Base-by-base conservation (phyloP, 1,284 basidiomycete genomes). In the Bothia castanella region DNA sequence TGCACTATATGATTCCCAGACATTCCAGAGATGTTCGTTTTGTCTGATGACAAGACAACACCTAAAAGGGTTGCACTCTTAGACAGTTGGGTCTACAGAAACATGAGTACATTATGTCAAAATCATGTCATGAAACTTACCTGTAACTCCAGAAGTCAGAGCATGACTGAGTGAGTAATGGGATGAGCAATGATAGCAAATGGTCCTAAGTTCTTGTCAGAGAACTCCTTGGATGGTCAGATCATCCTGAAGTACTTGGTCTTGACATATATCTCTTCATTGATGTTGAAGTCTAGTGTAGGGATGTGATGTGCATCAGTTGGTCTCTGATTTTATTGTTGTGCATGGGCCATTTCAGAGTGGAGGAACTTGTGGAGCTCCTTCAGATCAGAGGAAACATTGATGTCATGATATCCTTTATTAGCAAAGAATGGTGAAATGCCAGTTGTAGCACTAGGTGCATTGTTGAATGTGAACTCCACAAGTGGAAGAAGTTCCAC, bases 181-280 rank as follows among this genome's bases (percentile, higher is more conserved):
- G 27, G 20, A 17, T 44, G 3, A 17, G 32, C 21, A 12, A 47
- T 47, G 25, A 69, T 51, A 5, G 34, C 42, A 50, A 56, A 69
- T 3, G 62, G 67, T 7, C 68, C 64, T 4, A 60, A 34, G 21
- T 47, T 48, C 14, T 52, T 55, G 20, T 55, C 42, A 19, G 61
- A 58, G 14, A 70, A 53, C 45, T 69, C 69, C 51, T 61, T 55
- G 4, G 61, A 54, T 7, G 42, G 43, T 16, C 34, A 1, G 8
- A 39, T 53, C 2, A 41, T 48, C 6, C 23, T 23, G 31, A 51
- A 41, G 30, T 36, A 45, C 19, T 46, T 51, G 5, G 42, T 44
- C 21, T 52, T 53, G 45, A 53, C 14, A 21, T 32, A 53, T 3
- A 41, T 46, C 19, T 43, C 16, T 17, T 46, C 38, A 4, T 43